Evolutionary conservation across 768 basidiomycete species (phyloP).

Genomic region (Cubamyces lactineus): DNA sequence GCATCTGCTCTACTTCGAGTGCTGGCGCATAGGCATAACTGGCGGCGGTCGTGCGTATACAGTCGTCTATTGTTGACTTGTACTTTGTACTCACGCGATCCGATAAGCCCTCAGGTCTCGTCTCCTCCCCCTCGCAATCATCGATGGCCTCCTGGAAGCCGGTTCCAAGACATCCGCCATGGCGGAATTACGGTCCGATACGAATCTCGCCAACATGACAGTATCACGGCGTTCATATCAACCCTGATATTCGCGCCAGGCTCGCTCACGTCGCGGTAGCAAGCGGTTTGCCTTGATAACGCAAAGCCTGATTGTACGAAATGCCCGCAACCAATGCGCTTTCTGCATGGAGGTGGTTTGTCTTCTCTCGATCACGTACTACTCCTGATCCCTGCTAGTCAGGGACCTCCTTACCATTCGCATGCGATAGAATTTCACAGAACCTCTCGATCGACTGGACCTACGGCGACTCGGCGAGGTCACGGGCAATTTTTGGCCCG

Average conservation of each 20-base stretch:
- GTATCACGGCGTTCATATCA: neutral
- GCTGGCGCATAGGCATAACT: no score
- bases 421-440: neutral
- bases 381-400: neutral
- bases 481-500: slow-evolving; percentile 10
- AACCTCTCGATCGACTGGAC: neutral
- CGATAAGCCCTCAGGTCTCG: slow-evolving; percentile 4
- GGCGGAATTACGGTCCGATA: slow-evolving; percentile 14
- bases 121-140: neutral
- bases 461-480: neutral
- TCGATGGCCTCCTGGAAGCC: slow-evolving; percentile 9
- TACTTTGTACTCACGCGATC: neutral
- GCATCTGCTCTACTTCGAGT: no score
- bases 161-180: slow-evolving; percentile 1
- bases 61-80: neutral
- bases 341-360: neutral
- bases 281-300: slow-evolving; percentile 2
- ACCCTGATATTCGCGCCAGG: neutral
- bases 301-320: neutral
- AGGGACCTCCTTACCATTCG: slow-evolving; percentile 1
- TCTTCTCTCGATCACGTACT: slow-evolving; percentile 7
- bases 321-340: neutral
- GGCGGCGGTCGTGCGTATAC: neutral
- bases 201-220: neutral
- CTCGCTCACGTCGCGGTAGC: neutral